phyloP scores from a whole-genome alignment of 345 rosid genomes.

The Ceriops tagal region DNA sequence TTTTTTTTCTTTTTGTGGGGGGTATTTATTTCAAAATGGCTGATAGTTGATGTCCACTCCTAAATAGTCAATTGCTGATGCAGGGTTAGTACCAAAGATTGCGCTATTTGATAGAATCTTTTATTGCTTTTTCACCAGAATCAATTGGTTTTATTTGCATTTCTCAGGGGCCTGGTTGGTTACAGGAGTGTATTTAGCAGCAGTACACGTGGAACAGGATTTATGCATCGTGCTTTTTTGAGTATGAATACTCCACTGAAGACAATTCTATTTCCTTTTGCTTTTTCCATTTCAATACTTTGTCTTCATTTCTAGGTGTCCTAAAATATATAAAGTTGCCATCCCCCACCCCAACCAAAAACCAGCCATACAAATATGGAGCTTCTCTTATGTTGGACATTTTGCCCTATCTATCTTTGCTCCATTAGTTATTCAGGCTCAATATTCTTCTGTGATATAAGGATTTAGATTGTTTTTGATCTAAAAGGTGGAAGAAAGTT shows the following conservation, averaged over 20 bases:
- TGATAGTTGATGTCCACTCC: too few species aligned
- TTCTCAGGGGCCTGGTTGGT: constrained; percentile 88
- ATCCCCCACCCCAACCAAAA: background rate
- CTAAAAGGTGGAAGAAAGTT: background rate
- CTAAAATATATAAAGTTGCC: background rate
- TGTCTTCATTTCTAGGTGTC: background rate
- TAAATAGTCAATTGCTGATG: too few species aligned
- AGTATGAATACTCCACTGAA: constrained; percentile 44
- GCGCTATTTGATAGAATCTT: too few species aligned
- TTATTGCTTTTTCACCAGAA: background rate
- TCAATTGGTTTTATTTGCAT: constrained; percentile 1
- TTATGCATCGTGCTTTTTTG: constrained; percentile 97
- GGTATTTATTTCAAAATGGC: too few species aligned
- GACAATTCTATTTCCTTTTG: constrained; percentile 3
- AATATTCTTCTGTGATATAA: background rate
- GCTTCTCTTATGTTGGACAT: background rate
- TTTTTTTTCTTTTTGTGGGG: too few species aligned
- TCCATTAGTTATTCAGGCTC: background rate
- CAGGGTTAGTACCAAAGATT: too few species aligned
- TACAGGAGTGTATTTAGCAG: constrained; percentile 98
- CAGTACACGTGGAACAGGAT: constrained; percentile 95
- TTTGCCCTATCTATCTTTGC: too few species aligned
- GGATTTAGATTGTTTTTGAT: background rate
- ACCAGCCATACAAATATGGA: background rate
- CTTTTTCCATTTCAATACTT: background rate